Evolutionary conservation across 768 basidiomycete species (phyloP).

Genomic region (Boletus vermiculosoides): DNA sequence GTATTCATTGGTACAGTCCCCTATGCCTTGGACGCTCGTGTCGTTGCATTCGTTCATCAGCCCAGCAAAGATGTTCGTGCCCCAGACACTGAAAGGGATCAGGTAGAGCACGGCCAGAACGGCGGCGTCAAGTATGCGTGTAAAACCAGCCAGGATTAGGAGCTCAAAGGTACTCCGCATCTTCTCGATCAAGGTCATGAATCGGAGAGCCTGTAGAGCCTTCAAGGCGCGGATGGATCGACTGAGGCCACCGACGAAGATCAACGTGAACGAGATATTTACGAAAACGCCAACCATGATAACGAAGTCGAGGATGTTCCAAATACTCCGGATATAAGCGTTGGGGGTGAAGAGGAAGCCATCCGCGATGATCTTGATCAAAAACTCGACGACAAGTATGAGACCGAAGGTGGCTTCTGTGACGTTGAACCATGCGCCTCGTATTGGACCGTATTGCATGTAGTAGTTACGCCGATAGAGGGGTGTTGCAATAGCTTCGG

Average conservation of each 20-base stretch:
- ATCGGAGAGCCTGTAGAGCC: conserved; percentile 80
- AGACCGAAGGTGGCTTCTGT: conserved; percentile 72
- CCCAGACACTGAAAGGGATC: conserved; percentile 93
- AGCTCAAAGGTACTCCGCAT: conserved; percentile 87
- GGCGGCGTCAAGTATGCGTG: conserved; percentile 85
- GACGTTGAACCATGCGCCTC: conserved; percentile 85
- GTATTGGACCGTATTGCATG: conserved; percentile 51
- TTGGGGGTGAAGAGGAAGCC: conserved; percentile 90
- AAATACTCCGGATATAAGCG: conserved; percentile 86
- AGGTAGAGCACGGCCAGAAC: conserved; percentile 87
- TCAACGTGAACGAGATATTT: conserved; percentile 68
- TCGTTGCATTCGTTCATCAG: conserved; percentile 87
- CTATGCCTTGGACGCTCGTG: conserved; percentile 43
- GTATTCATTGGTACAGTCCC: conserved; percentile 76
- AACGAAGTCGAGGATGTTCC: conserved; percentile 89
- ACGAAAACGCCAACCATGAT: conserved; percentile 76
- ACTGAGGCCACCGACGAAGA: conserved; percentile 75
- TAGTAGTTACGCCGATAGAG: conserved; percentile 77
- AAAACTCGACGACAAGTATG: conserved; percentile 73
- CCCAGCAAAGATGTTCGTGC: conserved; percentile 88
- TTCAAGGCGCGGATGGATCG: conserved; percentile 84
- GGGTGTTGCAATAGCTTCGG: conserved; percentile 83
- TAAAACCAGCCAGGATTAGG: conserved; percentile 81
- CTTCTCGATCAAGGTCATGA: conserved; percentile 85
- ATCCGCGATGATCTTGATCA: conserved; percentile 90